Conservation (phyloP, 1,284 basidiomycete genomes). For the Pisolithus thermaeus region DNA sequence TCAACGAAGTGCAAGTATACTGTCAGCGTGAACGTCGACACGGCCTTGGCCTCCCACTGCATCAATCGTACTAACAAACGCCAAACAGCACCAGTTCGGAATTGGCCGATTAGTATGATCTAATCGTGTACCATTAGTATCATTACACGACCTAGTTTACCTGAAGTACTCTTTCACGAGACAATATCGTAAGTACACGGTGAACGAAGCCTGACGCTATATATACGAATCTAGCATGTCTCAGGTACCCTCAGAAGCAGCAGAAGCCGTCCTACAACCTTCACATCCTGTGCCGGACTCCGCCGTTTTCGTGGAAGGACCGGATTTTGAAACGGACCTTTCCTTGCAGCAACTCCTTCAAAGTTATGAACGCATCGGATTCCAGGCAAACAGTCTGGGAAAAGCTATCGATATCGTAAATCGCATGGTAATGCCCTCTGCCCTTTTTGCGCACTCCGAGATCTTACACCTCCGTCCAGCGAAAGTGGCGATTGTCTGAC, state of each 20-base stretch:
- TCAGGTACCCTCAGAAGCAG: conserved; percentile 48
- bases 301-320: conserved; percentile 78
- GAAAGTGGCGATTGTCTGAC: conserved; percentile 79
- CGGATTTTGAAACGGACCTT: conserved; percentile 73
- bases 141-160: no score
- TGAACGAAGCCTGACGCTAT: not conserved
- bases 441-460: conserved; percentile 3
- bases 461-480: conserved; percentile 36
- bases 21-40: no score
- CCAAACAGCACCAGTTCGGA: not conserved
- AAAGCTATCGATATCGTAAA: conserved; percentile 89
- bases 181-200: not conserved
- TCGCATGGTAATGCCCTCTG: conserved; percentile 61
- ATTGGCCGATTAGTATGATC: not conserved
- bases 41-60: no score
- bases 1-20: not conserved
- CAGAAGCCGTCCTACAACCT: conserved; percentile 70
- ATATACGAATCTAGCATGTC: conserved; percentile 5
- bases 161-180: no score
- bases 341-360: conserved; percentile 70
- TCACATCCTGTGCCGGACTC: conserved; percentile 75
- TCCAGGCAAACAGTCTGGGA: conserved; percentile 90
- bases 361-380: conserved; percentile 88
- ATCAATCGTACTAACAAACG: no score
- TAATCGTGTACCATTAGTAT: no score